phyloP scores from a whole-genome alignment of 2,329 filamentous ascomycete species.

The Botrytis medusae region DNA sequence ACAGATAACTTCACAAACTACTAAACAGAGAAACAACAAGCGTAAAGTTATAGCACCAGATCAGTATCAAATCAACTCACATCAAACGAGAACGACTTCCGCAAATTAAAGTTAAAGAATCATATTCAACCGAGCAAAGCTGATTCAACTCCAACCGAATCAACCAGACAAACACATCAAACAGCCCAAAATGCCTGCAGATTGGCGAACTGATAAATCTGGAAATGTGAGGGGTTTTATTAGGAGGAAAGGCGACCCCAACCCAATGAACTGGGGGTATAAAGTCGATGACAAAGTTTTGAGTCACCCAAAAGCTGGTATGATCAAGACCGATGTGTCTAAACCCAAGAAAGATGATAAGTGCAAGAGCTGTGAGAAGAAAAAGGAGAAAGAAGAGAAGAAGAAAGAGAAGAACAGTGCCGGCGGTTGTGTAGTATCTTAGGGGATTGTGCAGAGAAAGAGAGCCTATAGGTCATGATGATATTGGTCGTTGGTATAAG shows the following conservation, averaged over 20 bases:
- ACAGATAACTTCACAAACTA: background rate
- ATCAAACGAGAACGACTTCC: background rate
- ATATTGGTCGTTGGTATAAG: background rate
- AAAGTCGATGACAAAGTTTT: background rate
- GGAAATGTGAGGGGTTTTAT: background rate
- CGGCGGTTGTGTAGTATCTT: background rate
- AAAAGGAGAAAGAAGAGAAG: background rate
- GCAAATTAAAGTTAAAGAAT: background rate
- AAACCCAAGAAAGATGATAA: background rate
- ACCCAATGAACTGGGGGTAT: slow-evolving; percentile 7
- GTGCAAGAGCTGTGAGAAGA: background rate
- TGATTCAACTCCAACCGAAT: background rate
- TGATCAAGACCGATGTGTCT: background rate
- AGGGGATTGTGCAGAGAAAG: background rate
- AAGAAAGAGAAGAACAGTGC: background rate
- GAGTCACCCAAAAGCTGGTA: background rate
- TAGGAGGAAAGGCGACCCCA: slow-evolving; percentile 6
- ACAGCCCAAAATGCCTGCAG: background rate
- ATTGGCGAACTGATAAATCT: background rate
- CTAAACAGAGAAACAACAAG: background rate
- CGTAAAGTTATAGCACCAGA: background rate
- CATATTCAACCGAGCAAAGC: background rate
- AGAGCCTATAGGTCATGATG: background rate
- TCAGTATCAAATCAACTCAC: background rate
- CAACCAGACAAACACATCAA: background rate